Conservation (phyloP, 108 stramenopile species). For the Hondaea fermentalgiana region DNA sequence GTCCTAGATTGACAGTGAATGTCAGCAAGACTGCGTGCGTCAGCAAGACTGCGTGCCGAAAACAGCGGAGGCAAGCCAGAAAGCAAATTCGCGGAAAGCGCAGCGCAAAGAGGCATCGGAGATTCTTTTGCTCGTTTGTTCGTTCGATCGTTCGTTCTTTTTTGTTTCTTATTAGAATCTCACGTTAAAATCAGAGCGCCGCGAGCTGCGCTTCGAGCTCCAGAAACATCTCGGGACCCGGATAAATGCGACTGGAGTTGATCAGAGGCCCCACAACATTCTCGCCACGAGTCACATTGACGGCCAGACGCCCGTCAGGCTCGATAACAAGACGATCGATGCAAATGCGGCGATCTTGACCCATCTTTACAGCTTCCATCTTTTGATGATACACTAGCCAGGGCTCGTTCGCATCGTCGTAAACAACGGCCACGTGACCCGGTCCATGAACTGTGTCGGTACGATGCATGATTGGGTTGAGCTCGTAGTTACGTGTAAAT, state of each 20-base stretch:
- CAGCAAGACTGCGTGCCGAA: too few species aligned
- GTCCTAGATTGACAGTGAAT: too few species aligned
- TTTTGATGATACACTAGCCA: not conserved
- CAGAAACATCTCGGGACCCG: not conserved
- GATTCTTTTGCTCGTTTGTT: too few species aligned
- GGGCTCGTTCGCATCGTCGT: not conserved
- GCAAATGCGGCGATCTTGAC: not conserved
- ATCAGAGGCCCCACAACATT: not conserved
- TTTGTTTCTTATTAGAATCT: too few species aligned
- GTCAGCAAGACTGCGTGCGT: too few species aligned
- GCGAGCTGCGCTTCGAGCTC: not conserved
- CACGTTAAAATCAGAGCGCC: not conserved
- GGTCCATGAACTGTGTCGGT: not conserved
- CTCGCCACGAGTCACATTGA: not conserved
- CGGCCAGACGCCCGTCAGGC: not conserved
- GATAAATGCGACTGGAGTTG: not conserved
- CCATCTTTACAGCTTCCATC: not conserved
- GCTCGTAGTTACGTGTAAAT: not conserved
- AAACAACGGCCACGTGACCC: not conserved
- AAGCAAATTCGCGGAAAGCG: too few species aligned
- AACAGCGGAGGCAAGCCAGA: too few species aligned
- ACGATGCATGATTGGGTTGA: not conserved
- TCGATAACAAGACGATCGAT: not conserved
- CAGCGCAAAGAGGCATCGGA: too few species aligned
- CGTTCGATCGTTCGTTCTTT: too few species aligned